Conservation (phyloP, 2,329 filamentous ascomycete genomes). For the Lachnellula occidentalis region DNA sequence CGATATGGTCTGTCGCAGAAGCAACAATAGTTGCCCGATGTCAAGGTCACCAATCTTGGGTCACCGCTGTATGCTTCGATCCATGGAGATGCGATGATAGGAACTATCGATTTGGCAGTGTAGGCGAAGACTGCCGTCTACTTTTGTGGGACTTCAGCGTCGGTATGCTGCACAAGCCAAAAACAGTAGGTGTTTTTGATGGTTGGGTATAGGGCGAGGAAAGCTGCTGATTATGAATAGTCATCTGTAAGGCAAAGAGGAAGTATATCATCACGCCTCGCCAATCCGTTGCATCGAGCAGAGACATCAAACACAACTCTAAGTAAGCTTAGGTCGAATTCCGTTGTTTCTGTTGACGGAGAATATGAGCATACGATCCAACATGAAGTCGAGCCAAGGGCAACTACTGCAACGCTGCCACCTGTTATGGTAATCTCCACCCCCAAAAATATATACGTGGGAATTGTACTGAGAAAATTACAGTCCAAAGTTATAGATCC, state of each 20-base stretch:
- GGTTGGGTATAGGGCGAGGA: constrained; percentile 5
- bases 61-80: constrained; percentile 88
- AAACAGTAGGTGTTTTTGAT: constrained; percentile 55
- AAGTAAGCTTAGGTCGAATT: constrained; percentile 65
- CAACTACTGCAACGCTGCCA: constrained; percentile 77
- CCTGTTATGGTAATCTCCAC: constrained; percentile 67
- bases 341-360: constrained; percentile 50
- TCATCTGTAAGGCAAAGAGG: constrained; percentile 51
- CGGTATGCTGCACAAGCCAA: constrained; percentile 89
- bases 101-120: constrained; percentile 92
- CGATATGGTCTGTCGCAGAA: constrained; percentile 89
- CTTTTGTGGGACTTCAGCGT: constrained; percentile 97
- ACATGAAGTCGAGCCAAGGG: constrained; percentile 80
- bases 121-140: constrained; percentile 87
- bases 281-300: constrained; percentile 44
- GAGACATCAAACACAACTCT: constrained; percentile 57
- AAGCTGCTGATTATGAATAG: constrained; percentile 31
- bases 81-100: constrained; percentile 94
- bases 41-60: constrained; percentile 94
- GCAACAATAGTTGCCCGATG: constrained; percentile 82
- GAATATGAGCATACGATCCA: constrained; percentile 57
- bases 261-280: constrained; percentile 45
- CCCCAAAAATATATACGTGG: not conserved
- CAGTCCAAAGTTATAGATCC: constrained; percentile 79
- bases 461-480: constrained; percentile 18